Percentiles rank a stretch among this genome's conserved stretches.
These are phyloP conservation scores for Prunus kanzakura DNA, from an alignment of 306 rosid genomes.

Conservation along the genomic window DNA sequence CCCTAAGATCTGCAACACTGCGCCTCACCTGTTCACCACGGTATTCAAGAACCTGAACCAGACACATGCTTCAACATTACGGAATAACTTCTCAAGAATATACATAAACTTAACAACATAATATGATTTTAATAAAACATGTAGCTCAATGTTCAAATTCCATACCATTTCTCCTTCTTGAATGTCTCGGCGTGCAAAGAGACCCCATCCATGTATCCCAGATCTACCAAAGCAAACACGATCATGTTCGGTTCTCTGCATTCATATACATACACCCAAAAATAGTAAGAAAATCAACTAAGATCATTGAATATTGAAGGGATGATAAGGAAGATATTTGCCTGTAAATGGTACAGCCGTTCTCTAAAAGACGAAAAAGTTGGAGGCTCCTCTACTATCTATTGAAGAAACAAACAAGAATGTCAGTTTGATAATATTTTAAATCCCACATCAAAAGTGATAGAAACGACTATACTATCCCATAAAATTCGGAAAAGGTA, in stretches of 20 bases:
- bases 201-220: constrained; percentile 99
- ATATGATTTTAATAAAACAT: neutral
- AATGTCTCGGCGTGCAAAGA: constrained; percentile 85
- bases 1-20: constrained; percentile 90
- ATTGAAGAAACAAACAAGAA: constrained; percentile 19
- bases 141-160: neutral
- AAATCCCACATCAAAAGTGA: neutral
- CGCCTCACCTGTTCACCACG: constrained; percentile 99
- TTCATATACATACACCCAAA: constrained; percentile 22
- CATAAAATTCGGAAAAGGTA: constrained; percentile 21
- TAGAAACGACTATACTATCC: neutral
- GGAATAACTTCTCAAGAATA: constrained; percentile 1
- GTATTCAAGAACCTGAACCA: constrained; percentile 90
- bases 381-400: constrained; percentile 62
- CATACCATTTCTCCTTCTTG: constrained; percentile 99
- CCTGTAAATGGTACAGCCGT: constrained; percentile 88
- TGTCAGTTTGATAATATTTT: neutral
- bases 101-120: neutral
- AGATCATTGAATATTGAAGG: constrained; percentile 10
- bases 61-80: constrained; percentile 1
- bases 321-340: constrained; percentile 32
- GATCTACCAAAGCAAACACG: constrained; percentile 99
- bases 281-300: constrained; percentile 32
- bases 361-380: constrained; percentile 90
- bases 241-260: constrained; percentile 86